phyloP scores from a whole-genome alignment of 176 grass and related monocot species.

The Alloteropsis semialata region DNA sequence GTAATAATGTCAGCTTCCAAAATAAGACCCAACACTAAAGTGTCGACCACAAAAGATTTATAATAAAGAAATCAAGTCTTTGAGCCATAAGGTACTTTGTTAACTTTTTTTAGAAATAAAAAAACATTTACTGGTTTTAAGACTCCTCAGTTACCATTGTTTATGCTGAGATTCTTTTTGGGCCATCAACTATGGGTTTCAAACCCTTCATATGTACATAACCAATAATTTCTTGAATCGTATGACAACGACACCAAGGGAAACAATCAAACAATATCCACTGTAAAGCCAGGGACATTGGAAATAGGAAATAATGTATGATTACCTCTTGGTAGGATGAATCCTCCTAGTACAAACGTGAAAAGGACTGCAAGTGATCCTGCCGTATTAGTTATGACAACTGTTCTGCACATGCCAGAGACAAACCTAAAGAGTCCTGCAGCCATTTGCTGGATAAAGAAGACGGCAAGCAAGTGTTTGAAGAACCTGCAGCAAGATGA shows the following conservation, averaged over 20 bases:
- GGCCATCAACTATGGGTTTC: not conserved
- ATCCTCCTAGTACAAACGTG: constrained; percentile 88
- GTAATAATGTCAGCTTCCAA: not conserved
- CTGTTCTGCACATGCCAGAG: constrained; percentile 70
- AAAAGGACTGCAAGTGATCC: constrained; percentile 73
- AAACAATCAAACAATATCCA: constrained; percentile 8
- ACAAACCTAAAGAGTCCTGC: constrained; percentile 72
- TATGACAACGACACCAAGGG: not conserved
- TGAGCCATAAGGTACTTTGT: not conserved
- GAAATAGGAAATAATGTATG: constrained; percentile 7
- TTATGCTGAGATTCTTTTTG: not conserved
- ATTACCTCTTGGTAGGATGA: constrained; percentile 84
- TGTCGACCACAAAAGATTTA: not conserved
- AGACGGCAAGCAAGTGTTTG: constrained; percentile 79
- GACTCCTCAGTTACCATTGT: not conserved
- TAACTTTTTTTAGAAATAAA: not conserved
- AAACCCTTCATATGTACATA: not conserved
- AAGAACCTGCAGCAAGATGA: constrained; percentile 71
- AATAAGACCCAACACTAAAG: not conserved
- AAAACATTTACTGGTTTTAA: not conserved
- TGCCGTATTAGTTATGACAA: constrained; percentile 74
- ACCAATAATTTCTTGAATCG: constrained; percentile 3
- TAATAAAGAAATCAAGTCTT: constrained; percentile 11
- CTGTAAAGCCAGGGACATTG: not conserved
- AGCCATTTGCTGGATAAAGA: constrained; percentile 86